phyloP scores from a whole-genome alignment of 345 rosid genomes.

The Aurinia saxatilis region DNA sequence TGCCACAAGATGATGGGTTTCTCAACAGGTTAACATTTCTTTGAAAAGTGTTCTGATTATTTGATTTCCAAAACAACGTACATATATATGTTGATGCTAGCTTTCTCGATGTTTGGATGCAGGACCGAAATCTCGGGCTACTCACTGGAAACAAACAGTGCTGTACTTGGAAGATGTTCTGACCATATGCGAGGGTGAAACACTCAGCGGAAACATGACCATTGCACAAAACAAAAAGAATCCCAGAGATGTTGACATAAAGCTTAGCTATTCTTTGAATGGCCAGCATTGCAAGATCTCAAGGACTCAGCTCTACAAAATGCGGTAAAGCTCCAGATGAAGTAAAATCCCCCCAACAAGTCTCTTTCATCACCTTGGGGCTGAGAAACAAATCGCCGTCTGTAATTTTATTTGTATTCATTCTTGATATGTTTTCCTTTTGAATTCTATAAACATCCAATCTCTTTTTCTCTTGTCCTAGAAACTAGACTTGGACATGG shows the following conservation, averaged over 20 bases:
- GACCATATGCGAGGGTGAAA: constrained; percentile 81
- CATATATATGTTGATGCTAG: neutral
- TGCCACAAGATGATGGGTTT: constrained; percentile 89
- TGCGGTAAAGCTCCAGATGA: constrained; percentile 42
- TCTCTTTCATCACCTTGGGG: neutral
- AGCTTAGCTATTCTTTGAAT: constrained; percentile 57
- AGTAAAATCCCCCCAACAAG: neutral
- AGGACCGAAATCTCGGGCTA: constrained; percentile 70
- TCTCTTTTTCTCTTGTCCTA: no score
- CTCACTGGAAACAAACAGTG: constrained; percentile 96
- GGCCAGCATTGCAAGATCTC: constrained; percentile 64
- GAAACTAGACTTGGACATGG: no score
- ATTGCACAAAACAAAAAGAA: constrained; percentile 83
- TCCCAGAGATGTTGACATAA: constrained; percentile 83
- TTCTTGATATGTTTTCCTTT: neutral
- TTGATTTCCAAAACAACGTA: neutral
- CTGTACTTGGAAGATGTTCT: constrained; percentile 84
- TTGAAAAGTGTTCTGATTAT: neutral
- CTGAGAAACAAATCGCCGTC: neutral
- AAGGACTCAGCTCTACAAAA: constrained; percentile 63
- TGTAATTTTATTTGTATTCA: neutral
- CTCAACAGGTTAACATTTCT: constrained; percentile 64
- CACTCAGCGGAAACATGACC: constrained; percentile 70
- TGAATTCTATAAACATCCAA: no score
- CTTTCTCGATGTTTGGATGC: neutral